Evolutionary conservation across 331 rosid genomes (phyloP).

Genomic region (Rhamnella rubrinervis): DNA sequence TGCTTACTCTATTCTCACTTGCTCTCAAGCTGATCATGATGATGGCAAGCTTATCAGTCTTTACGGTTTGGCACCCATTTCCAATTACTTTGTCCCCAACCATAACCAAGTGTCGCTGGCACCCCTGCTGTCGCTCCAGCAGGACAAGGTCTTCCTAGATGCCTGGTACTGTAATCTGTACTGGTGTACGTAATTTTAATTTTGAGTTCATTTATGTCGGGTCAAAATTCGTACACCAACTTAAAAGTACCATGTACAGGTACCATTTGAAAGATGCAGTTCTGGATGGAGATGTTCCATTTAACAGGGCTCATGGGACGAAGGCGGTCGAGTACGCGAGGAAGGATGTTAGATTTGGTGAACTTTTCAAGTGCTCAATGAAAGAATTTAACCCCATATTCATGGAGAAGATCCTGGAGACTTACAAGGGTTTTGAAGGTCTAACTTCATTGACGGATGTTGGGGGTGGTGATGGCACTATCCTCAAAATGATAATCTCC

Average conservation of each 20-base stretch:
- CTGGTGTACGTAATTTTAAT: too few species aligned
- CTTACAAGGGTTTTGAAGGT: slow-evolving; percentile 27
- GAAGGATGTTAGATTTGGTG: slow-evolving; percentile 19
- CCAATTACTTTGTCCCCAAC: slow-evolving; percentile 15
- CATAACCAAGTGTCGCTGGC: slow-evolving; percentile 15
- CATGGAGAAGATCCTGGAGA: slow-evolving; percentile 13
- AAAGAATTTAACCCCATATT: slow-evolving; percentile 13
- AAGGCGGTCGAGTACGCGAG: slow-evolving; percentile 3
- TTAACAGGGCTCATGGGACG: slow-evolving; percentile 29
- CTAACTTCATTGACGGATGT: slow-evolving; percentile 27
- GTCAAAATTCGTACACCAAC: background rate
- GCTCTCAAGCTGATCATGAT: slow-evolving; percentile 5
- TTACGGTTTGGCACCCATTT: slow-evolving; percentile 21
- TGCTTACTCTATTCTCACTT: slow-evolving; percentile 16
- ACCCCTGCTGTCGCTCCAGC: background rate
- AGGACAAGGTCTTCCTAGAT: slow-evolving; percentile 16
- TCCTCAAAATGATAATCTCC: slow-evolving; percentile 34
- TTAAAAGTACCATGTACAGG: slow-evolving; percentile 4
- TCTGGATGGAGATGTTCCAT: slow-evolving; percentile 35
- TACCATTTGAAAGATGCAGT: slow-evolving; percentile 28
- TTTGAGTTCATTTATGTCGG: too few species aligned
- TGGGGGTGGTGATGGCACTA: slow-evolving; percentile 30
- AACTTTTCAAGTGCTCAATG: slow-evolving; percentile 21
- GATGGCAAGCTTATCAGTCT: slow-evolving; percentile 14
- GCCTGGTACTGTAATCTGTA: slow-evolving; percentile 4